These are phyloP conservation scores for Pyrenophora tritici-repentis DNA, from an alignment of 2,329 filamentous ascomycete genomes.

Conservation along the genomic window DNA sequence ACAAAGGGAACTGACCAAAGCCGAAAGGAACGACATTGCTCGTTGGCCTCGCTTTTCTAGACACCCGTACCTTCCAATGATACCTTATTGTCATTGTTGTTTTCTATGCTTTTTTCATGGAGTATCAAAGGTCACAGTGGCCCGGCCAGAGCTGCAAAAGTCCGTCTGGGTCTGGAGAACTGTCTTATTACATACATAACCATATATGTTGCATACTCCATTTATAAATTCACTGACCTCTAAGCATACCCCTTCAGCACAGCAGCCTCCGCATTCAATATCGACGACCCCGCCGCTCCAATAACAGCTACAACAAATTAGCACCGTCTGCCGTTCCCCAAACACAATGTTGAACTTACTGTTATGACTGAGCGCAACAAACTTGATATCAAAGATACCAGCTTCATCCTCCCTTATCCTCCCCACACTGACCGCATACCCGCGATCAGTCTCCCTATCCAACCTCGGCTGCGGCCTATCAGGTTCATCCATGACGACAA, in stretches of 20 bases:
- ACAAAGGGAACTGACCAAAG: too few species aligned
- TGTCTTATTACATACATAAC: too few species aligned
- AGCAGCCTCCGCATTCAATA: conserved; percentile 91
- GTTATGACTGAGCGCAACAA: conserved; percentile 89
- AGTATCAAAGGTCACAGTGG: too few species aligned
- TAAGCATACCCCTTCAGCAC: conserved; percentile 82
- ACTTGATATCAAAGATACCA: conserved; percentile 92
- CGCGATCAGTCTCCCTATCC: conserved; percentile 81
- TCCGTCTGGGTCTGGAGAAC: too few species aligned
- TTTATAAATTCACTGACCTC: neutral
- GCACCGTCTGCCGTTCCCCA: neutral
- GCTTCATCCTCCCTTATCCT: conserved; percentile 83
- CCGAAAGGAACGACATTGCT: too few species aligned
- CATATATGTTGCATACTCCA: neutral
- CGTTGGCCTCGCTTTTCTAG: too few species aligned
- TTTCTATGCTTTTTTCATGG: too few species aligned
- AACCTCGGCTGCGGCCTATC: conserved; percentile 90
- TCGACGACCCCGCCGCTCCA: conserved; percentile 92
- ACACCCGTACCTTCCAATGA: too few species aligned
- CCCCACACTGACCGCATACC: conserved; percentile 91
- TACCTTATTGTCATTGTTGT: too few species aligned
- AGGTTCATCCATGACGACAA: conserved; percentile 85
- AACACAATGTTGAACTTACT: conserved; percentile 53
- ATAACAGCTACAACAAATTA: conserved; percentile 68
- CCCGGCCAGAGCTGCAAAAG: too few species aligned